Conservation (phyloP, 495 filamentous ascomycete species). For the Aspergillus kassunensis region DNA sequence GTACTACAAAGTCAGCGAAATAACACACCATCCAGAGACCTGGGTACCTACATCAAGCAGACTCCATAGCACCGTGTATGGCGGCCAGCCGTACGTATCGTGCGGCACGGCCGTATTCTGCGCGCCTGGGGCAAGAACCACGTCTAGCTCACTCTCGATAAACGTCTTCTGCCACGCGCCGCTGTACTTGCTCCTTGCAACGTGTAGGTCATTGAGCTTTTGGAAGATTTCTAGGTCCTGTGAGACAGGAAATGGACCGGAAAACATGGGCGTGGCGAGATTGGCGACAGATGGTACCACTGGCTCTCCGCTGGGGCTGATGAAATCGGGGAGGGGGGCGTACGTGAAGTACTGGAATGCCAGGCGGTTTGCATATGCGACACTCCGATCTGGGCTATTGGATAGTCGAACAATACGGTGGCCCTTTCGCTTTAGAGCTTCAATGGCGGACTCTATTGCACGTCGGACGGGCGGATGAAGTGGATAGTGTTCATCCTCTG, state of each 20-base stretch:
- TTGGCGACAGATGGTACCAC: slow-evolving; percentile 15
- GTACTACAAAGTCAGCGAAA: slow-evolving; percentile 20
- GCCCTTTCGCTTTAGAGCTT: slow-evolving; percentile 31
- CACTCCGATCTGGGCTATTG: neutral
- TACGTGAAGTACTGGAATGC: slow-evolving; percentile 31
- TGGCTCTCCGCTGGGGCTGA: slow-evolving; percentile 28
- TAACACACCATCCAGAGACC: neutral
- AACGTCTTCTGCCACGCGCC: slow-evolving; percentile 21
- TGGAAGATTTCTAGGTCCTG: slow-evolving; percentile 11
- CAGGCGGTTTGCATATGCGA: slow-evolving; percentile 26
- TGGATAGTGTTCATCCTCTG: slow-evolving; percentile 46
- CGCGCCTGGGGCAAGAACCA: slow-evolving; percentile 41
- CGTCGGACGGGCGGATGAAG: slow-evolving; percentile 53
- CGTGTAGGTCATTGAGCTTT: slow-evolving; percentile 16
- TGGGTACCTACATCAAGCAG: slow-evolving; percentile 41
- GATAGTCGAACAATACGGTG: slow-evolving; percentile 42
- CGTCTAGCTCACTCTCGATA: slow-evolving; percentile 36
- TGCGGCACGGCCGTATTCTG: slow-evolving; percentile 47
- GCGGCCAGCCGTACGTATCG: slow-evolving; percentile 47
- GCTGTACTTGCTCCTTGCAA: slow-evolving; percentile 4
- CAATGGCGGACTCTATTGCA: slow-evolving; percentile 42
- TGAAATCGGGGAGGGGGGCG: slow-evolving; percentile 22
- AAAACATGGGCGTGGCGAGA: slow-evolving; percentile 24
- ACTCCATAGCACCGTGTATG: slow-evolving; percentile 51
- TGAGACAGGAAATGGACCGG: slow-evolving; percentile 16